Percentiles rank a stretch among this genome's conserved stretches.
phyloP scores from a whole-genome alignment of 2,329 filamentous ascomycete genomes.

The Scedosporium minutisporum region DNA sequence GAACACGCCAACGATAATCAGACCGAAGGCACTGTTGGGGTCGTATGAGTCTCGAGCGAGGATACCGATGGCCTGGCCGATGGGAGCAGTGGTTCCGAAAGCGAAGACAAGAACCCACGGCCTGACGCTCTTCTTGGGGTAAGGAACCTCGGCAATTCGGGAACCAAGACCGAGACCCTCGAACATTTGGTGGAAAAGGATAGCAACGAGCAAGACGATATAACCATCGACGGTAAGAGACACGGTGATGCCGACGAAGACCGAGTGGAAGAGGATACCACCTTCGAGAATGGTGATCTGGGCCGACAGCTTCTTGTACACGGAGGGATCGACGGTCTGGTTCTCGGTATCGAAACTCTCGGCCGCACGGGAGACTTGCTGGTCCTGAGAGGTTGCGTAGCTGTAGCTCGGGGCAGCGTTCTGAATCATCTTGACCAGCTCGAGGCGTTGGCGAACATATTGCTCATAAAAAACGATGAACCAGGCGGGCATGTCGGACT shows the following conservation, averaged over 20 bases:
- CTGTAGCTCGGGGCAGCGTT: slow-evolving; percentile 11
- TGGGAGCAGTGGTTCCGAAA: slow-evolving; percentile 54
- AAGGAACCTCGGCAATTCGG: slow-evolving; percentile 58
- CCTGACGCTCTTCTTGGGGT: slow-evolving; percentile 43
- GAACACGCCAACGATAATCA: slow-evolving; percentile 56
- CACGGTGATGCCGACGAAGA: slow-evolving; percentile 66
- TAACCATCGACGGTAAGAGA: slow-evolving; percentile 61
- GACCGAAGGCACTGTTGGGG: slow-evolving; percentile 51
- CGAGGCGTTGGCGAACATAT: slow-evolving; percentile 49
- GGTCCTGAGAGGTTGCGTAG: not conserved
- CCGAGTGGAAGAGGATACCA: slow-evolving; percentile 69
- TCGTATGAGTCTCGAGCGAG: slow-evolving; percentile 48
- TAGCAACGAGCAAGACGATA: slow-evolving; percentile 56
- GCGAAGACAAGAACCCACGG: slow-evolving; percentile 54
- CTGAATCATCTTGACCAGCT: slow-evolving; percentile 46
- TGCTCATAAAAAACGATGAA: slow-evolving; percentile 55
- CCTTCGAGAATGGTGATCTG: slow-evolving; percentile 69
- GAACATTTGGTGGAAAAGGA: slow-evolving; percentile 63
- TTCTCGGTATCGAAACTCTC: slow-evolving; percentile 30
- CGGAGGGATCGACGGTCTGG: slow-evolving; percentile 30
- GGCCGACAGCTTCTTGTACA: slow-evolving; percentile 54
- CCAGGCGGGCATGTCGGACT: slow-evolving; percentile 47
- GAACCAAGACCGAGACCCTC: slow-evolving; percentile 61
- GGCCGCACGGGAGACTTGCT: slow-evolving; percentile 14
- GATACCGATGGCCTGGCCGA: slow-evolving; percentile 56